Percentiles rank a stretch among this genome's conserved stretches.
Conservation (phyloP, 164 flowering plant genomes). For the Stephania cephalantha region DNA sequence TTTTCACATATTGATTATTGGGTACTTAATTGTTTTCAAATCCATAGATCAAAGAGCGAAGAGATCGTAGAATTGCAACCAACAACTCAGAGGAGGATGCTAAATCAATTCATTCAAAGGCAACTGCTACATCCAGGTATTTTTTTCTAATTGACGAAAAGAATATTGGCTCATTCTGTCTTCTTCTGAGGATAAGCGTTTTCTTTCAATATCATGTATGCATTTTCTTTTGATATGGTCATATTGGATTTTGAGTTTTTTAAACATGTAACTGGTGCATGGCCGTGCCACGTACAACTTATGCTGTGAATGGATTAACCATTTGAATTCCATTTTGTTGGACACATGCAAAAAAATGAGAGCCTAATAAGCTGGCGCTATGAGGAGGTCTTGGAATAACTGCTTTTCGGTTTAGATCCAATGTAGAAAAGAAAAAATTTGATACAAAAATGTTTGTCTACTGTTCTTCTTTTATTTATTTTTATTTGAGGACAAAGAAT, state of each 20-base stretch:
- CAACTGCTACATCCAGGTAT: conserved; percentile 75
- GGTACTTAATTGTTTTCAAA: too few relatives aligned
- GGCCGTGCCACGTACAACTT: background rate
- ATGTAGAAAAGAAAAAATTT: background rate
- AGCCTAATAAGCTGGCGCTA: background rate
- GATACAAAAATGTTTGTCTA: too few relatives aligned
- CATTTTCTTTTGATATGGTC: background rate
- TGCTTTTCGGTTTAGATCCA: too few relatives aligned
- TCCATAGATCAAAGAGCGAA: conserved; percentile 67
- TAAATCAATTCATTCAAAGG: conserved; percentile 57
- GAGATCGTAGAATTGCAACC: conserved; percentile 47
- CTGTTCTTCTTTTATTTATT: background rate
- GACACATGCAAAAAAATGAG: background rate
- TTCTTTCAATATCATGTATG: background rate
- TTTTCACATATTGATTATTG: conserved; percentile 1
- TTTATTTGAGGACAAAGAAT: background rate
- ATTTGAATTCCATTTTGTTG: background rate
- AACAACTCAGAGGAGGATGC: conserved; percentile 39
- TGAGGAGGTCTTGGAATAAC: too few relatives aligned
- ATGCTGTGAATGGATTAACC: background rate
- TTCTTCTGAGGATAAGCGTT: background rate
- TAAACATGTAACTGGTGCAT: background rate
- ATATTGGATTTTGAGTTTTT: background rate
- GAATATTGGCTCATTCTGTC: background rate
- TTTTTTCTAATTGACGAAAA: background rate